Conservation (phyloP, 2,329 filamentous ascomycete species). For the Phialophora expanda region DNA sequence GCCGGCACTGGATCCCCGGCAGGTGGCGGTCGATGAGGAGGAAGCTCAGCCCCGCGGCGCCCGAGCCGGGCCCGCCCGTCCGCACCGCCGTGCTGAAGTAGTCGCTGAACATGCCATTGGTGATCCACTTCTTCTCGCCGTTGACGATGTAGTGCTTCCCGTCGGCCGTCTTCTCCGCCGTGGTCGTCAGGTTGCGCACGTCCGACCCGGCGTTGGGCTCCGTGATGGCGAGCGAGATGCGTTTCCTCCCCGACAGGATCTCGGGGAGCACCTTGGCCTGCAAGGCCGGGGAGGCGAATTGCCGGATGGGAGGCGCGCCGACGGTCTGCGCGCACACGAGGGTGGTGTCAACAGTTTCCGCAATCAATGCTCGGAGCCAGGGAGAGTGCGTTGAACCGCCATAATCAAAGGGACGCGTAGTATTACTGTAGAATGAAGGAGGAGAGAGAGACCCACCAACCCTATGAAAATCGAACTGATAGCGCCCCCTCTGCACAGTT, state of each 20-base stretch:
- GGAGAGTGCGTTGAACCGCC: neutral
- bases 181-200: slow-evolving; percentile 67
- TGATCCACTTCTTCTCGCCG: slow-evolving; percentile 77
- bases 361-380: neutral
- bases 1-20: slow-evolving; percentile 69
- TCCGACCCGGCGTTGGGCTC: slow-evolving; percentile 75
- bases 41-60: slow-evolving; percentile 66
- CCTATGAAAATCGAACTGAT: neutral
- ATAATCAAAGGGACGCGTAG: neutral
- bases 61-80: slow-evolving; percentile 66
- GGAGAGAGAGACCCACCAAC: neutral
- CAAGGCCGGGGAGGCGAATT: slow-evolving; percentile 66
- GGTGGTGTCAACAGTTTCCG: neutral
- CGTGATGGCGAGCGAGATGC: slow-evolving; percentile 76
- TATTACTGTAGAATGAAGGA: too few relatives aligned
- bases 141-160: slow-evolving; percentile 63
- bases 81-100: slow-evolving; percentile 73
- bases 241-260: slow-evolving; percentile 67
- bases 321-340: slow-evolving; percentile 52
- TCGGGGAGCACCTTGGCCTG: slow-evolving; percentile 71
- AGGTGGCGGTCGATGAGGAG: slow-evolving; percentile 70
- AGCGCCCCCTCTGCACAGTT: neutral
- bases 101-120: slow-evolving; percentile 72
- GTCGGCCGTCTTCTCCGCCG: slow-evolving; percentile 62
- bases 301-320: slow-evolving; percentile 71